Evolutionary conservation across 768 basidiomycete genomes (phyloP).

Genomic region (Melanogaster broomeanus): DNA sequence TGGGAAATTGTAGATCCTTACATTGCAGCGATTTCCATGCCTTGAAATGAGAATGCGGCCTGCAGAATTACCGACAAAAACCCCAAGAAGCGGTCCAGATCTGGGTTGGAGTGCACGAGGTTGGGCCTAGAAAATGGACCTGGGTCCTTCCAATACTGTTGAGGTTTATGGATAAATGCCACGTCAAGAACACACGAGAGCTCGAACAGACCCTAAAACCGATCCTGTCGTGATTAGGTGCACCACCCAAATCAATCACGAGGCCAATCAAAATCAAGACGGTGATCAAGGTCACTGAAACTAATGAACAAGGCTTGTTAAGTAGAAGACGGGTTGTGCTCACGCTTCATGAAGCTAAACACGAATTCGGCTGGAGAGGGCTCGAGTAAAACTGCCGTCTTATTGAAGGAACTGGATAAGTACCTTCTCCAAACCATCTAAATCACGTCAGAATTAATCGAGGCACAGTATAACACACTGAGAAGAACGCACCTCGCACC

Average conservation of each 20-base stretch:
- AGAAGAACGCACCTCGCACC: slow-evolving; percentile 52
- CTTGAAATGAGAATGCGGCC: slow-evolving; percentile 77
- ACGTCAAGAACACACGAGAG: neutral
- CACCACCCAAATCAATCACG: slow-evolving; percentile 78
- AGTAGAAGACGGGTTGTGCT: slow-evolving; percentile 12
- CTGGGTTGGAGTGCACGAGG: slow-evolving; percentile 31
- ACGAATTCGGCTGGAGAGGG: slow-evolving; percentile 59
- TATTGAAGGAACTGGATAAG: slow-evolving; percentile 3
- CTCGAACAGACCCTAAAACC: slow-evolving; percentile 58
- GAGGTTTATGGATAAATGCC: neutral
- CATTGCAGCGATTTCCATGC: slow-evolving; percentile 75
- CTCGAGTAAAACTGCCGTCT: neutral
- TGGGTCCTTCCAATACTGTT: slow-evolving; percentile 70
- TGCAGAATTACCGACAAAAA: slow-evolving; percentile 46
- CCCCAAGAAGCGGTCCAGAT: slow-evolving; percentile 44
- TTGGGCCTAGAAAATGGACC: slow-evolving; percentile 43
- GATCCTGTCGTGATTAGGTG: slow-evolving; percentile 62
- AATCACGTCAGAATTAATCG: slow-evolving; percentile 8
- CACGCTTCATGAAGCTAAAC: slow-evolving; percentile 68
- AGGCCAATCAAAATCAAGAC: slow-evolving; percentile 62
- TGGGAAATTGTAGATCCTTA: slow-evolving; percentile 36
- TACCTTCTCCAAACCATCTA: slow-evolving; percentile 68
- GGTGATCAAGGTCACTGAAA: slow-evolving; percentile 56
- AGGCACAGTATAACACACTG: neutral
- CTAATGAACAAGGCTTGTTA: slow-evolving; percentile 5